Evolutionary conservation across 768 basidiomycete species (phyloP).

Genomic region (Cystobasidium ongulense): DNA sequence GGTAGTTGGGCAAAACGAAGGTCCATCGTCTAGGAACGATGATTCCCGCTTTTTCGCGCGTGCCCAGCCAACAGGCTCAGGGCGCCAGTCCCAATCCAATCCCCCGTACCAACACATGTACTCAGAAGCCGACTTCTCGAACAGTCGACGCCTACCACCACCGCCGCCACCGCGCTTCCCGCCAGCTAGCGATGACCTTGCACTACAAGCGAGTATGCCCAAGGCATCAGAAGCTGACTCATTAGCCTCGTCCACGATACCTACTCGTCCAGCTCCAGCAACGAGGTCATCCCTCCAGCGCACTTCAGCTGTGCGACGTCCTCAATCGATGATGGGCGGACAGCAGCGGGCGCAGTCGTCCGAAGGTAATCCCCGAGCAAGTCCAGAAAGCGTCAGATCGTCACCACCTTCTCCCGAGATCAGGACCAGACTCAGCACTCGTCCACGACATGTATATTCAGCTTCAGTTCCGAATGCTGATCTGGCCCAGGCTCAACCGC

Average conservation of each 20-base stretch:
- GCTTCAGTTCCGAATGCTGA: not conserved
- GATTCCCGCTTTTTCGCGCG: not conserved
- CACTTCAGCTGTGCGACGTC: not conserved
- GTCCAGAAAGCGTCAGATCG: not conserved
- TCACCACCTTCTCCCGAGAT: not conserved
- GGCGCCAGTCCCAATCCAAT: not conserved
- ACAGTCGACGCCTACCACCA: no score
- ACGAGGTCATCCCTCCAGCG: not conserved
- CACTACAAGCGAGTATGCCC: not conserved
- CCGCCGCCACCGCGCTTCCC: no score
- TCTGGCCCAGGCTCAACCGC: not conserved
- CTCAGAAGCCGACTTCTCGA: not conserved
- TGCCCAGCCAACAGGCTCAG: not conserved
- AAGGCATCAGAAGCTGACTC: not conserved
- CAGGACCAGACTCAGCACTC: not conserved
- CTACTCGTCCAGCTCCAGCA: not conserved
- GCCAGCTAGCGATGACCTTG: not conserved
- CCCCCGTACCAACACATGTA: not conserved
- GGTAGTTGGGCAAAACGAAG: not conserved
- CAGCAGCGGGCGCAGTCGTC: not conserved
- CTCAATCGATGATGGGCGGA: not conserved
- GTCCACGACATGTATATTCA: conserved; percentile 22
- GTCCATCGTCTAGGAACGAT: not conserved
- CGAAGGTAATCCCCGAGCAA: not conserved
- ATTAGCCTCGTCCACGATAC: not conserved